phyloP scores from a whole-genome alignment of 139 green algal genomes.

The Gonium pectorale region DNA sequence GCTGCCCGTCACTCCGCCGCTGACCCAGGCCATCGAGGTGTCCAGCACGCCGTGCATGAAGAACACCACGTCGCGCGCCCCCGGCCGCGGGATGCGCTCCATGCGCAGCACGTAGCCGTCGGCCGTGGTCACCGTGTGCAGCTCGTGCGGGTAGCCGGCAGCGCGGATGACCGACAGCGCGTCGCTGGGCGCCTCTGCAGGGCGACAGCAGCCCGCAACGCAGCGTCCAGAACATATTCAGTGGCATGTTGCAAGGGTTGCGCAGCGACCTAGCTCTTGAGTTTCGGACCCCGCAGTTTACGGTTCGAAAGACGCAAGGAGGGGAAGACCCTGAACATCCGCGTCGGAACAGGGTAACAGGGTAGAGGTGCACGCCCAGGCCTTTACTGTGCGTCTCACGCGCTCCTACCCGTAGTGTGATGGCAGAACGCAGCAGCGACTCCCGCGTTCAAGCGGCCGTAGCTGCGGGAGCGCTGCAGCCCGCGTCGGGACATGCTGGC shows the following conservation, averaged over 20 bases:
- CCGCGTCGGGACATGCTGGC: background rate
- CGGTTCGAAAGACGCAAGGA: too few relatives aligned
- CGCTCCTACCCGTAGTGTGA: background rate
- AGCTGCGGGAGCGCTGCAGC: slow-evolving; percentile 6
- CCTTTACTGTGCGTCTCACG: too few relatives aligned
- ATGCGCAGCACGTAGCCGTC: slow-evolving; percentile 84
- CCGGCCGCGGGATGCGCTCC: slow-evolving; percentile 85
- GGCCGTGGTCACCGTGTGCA: slow-evolving; percentile 58
- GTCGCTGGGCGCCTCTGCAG: slow-evolving; percentile 7
- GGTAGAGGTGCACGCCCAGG: too few relatives aligned
- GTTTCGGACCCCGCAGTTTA: too few relatives aligned
- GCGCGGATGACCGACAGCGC: slow-evolving; percentile 37
- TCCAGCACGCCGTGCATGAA: slow-evolving; percentile 93
- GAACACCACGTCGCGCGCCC: slow-evolving; percentile 78
- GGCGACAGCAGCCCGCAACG: background rate
- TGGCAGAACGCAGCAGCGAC: background rate
- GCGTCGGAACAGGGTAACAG: too few relatives aligned
- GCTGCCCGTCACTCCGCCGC: slow-evolving; percentile 80
- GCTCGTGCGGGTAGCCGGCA: slow-evolving; percentile 69
- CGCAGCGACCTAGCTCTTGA: too few relatives aligned
- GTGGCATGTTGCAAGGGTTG: too few relatives aligned
- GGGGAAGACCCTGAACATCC: too few relatives aligned
- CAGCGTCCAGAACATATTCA: too few relatives aligned
- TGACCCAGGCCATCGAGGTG: slow-evolving; percentile 92
- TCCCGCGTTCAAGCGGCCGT: background rate